phyloP scores from a whole-genome alignment of 2,329 filamentous ascomycete species.

The Aaosphaeria pasadenensis region DNA sequence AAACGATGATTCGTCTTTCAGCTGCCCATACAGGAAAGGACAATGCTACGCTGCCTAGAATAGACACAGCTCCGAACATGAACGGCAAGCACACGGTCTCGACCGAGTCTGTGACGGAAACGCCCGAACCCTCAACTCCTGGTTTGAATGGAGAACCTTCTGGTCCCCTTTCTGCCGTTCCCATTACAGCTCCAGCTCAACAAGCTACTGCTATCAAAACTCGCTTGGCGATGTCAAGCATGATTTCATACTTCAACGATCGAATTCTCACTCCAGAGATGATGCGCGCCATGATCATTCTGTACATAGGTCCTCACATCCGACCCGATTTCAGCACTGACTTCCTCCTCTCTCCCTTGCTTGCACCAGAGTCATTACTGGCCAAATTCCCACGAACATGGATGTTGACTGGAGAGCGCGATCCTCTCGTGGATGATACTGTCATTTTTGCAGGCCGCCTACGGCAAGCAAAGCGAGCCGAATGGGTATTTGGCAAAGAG shows the following conservation, averaged over 20 bases:
- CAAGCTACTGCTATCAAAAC: constrained; percentile 62
- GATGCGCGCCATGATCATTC: constrained; percentile 98
- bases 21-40: constrained; percentile 38
- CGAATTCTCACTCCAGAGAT: constrained; percentile 93
- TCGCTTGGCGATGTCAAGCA: constrained; percentile 89
- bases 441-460: constrained; percentile 91
- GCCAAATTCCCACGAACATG: constrained; percentile 90
- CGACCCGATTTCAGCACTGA: constrained; percentile 90
- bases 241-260: constrained; percentile 98
- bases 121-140: constrained; percentile 7
- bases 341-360: constrained; percentile 83
- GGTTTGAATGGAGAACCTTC: constrained; percentile 11
- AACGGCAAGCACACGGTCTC: constrained; percentile 10
- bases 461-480: constrained; percentile 69
- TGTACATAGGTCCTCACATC: constrained; percentile 92
- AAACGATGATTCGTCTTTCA: constrained; percentile 36
- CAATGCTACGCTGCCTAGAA: constrained; percentile 11
- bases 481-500: constrained; percentile 55
- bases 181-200: constrained; percentile 33
- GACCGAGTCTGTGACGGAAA: constrained; percentile 11
- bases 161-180: constrained; percentile 10
- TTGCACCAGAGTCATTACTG: constrained; percentile 81
- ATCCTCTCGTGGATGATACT: constrained; percentile 93
- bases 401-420: constrained; percentile 90
- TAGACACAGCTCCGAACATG: constrained; percentile 16